Base-by-base conservation (phyloP, 345 rosid genomes). In the Salix exigua region DNA sequence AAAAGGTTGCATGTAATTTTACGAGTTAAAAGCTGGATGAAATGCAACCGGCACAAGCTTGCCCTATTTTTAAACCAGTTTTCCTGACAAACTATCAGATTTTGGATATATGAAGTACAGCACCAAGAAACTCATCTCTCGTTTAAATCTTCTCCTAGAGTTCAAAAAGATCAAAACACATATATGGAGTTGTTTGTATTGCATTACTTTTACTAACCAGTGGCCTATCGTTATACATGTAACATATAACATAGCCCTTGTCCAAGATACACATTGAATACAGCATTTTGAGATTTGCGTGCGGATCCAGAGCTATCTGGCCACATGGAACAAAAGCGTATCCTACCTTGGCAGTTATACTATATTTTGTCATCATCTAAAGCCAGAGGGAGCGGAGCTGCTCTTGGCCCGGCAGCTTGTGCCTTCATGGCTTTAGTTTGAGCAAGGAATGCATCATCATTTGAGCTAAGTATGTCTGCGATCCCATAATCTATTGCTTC, bases 401-500 rank as follows among this genome's bases (percentile, higher is more conserved):
- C 83, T 79, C 85, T 76, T 23, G 91, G 89, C 83, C 87, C 90
- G 61, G 78, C 86, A 71, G 86, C 91, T 64, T 86, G 84, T 69
- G 87, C 90, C 62, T 86, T 82, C 93, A 80, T 91, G 73, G 92
- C 91, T 83, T 86, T 87, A 6, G 86, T 73, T 78, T 87, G 88
- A 68, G 94, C 90, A 76, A 88, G 89, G 83, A 83, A 67, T 11
- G 91, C 88, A 35, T 72, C 68, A 71, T 91, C 91, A 66, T 77
- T 83, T 2, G 91, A 83, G 85, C 83, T 85, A 21, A 90, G 81
- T 67, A 91, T 91, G 86, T 96, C 99, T 40, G 89, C 99, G 63
- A 96, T 73, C 55, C 99, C 99, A 75, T 91, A 93, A 60, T 89
- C 97, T 42, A 93, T 87, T 23, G 96, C 97, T 82, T 86, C 89